Conservation (phyloP, 2,329 filamentous ascomycete genomes). For the Aspergillus sp. region DNA sequence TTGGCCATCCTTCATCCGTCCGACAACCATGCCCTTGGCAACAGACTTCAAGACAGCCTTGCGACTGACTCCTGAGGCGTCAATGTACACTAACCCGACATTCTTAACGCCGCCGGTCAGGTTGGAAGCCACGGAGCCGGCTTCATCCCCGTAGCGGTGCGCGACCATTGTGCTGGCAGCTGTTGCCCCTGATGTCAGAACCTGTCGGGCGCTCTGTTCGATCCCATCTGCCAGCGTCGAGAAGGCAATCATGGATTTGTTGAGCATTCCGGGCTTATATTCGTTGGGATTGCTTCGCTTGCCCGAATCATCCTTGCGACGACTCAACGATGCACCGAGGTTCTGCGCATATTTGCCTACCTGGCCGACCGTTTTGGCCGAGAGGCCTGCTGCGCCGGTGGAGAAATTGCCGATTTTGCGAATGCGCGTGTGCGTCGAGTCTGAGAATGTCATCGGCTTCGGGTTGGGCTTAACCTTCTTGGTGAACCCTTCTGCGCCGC, state of each 20-base stretch:
- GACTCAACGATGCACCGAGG: constrained; percentile 65
- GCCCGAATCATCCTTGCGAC: constrained; percentile 45
- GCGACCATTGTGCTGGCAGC: constrained; percentile 80
- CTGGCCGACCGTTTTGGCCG: constrained; percentile 76
- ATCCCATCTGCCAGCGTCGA: constrained; percentile 90
- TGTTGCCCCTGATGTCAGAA: constrained; percentile 64
- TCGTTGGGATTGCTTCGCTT: constrained; percentile 41
- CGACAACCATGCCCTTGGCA: constrained; percentile 77
- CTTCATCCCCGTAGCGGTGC: constrained; percentile 84
- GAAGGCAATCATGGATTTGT: constrained; percentile 95
- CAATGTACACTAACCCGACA: constrained; percentile 93
- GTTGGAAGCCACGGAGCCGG: constrained; percentile 65
- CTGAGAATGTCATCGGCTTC: constrained; percentile 80
- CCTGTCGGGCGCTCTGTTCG: constrained; percentile 71
- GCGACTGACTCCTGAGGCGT: constrained; percentile 84
- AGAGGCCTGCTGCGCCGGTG: constrained; percentile 66
- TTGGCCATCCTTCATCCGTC: constrained; percentile 42
- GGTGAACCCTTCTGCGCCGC: constrained; percentile 70
- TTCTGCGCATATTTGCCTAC: constrained; percentile 83
- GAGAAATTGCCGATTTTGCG: constrained; percentile 88
- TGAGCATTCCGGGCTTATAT: constrained; percentile 86
- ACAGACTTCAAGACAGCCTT: constrained; percentile 88
- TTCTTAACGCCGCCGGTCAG: constrained; percentile 88
- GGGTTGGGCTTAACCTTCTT: constrained; percentile 67
- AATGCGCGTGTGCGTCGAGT: constrained; percentile 73